Evolutionary conservation across 495 filamentous ascomycete genomes (phyloP).

Genomic region (Talaromyces borbonicus): DNA sequence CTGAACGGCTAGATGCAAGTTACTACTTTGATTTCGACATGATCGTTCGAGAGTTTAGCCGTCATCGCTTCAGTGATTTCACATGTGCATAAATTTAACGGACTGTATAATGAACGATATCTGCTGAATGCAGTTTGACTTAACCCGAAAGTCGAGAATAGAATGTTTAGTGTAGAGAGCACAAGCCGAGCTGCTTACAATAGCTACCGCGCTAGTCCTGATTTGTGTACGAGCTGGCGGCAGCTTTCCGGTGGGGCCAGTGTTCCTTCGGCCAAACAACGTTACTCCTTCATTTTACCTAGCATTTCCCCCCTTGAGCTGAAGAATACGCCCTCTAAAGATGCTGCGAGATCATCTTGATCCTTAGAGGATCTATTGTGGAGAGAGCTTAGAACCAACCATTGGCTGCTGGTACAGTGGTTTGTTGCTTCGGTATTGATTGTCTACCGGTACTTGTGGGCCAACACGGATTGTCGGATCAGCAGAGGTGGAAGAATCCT

Average conservation of each 20-base stretch:
- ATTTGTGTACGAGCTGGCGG: too few relatives aligned
- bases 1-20: slow-evolving; percentile 21
- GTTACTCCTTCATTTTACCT: not conserved
- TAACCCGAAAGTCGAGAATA: too few relatives aligned
- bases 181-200: too few relatives aligned
- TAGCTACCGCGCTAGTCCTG: too few relatives aligned
- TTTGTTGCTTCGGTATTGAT: too few relatives aligned
- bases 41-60: too few relatives aligned
- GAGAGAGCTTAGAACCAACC: not conserved
- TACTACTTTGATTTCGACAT: too few relatives aligned
- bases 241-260: not conserved
- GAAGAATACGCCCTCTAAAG: not conserved
- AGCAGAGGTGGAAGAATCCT: too few relatives aligned
- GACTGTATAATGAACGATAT: slow-evolving; percentile 2
- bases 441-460: too few relatives aligned
- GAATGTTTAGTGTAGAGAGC: too few relatives aligned
- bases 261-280: not conserved
- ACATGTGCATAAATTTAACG: slow-evolving; percentile 1
- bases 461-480: too few relatives aligned
- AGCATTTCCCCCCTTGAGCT: slow-evolving; percentile 1
- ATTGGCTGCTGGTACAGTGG: slow-evolving; percentile 32
- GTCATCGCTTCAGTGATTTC: slow-evolving; percentile 1
- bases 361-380: not conserved
- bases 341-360: not conserved
- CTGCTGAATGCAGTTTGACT: not conserved